Conservation (phyloP, 352 stramenopile genomes). For the Peronospora belbahrii region DNA sequence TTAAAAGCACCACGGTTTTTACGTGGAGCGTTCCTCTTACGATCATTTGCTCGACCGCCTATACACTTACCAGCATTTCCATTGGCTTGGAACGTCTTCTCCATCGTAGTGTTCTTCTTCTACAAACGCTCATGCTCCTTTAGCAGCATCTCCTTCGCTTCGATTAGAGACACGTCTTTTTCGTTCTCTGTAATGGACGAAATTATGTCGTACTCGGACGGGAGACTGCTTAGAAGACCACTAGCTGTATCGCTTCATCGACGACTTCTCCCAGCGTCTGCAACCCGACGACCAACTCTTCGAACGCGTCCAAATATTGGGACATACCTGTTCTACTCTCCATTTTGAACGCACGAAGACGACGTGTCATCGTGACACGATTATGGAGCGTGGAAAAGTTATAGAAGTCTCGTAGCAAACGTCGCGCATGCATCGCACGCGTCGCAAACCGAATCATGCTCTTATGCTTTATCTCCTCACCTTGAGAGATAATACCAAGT, state of each 20-base stretch:
- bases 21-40: neutral
- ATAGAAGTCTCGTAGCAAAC: neutral
- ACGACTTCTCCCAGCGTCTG: constrained; percentile 18
- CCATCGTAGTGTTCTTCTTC: neutral
- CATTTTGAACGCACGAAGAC: neutral
- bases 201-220: constrained; percentile 20
- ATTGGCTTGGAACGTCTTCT: neutral
- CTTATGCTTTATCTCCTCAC: neutral
- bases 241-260: constrained; percentile 17
- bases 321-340: neutral
- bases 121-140: neutral
- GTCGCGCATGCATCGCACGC: no score
- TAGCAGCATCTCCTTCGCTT: constrained; percentile 18
- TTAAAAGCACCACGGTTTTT: neutral
- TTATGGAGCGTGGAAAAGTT: neutral
- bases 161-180: constrained; percentile 4
- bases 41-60: neutral
- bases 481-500: neutral
- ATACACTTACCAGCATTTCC: neutral
- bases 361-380: neutral
- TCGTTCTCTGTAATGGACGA: constrained; percentile 12
- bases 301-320: constrained; percentile 15
- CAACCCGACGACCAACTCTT: constrained; percentile 20
- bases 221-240: constrained; percentile 21
- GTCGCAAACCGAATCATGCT: neutral